A percentile compares a stretch with the other conserved stretches of the same genome.
phyloP scores from a whole-genome alignment of 306 rosid species.

The Clitoria ternatea region DNA sequence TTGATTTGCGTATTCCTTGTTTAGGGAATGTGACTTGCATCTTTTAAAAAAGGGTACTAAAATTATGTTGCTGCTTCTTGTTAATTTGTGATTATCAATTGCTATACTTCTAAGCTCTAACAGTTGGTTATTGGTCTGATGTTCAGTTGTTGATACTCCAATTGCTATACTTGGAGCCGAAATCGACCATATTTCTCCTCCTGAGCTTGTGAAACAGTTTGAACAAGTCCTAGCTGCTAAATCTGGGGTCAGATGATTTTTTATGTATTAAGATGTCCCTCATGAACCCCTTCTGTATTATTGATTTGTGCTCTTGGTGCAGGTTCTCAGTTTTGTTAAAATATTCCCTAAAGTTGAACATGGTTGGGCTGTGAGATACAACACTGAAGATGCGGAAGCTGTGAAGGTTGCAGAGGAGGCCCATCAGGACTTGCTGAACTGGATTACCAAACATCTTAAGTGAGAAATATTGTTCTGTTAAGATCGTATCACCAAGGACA shows the following conservation, averaged over 20 bases:
- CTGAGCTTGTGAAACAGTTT: slow-evolving; percentile 54
- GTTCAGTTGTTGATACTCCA: slow-evolving; percentile 59
- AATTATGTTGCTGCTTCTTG: neutral
- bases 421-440: slow-evolving; percentile 42
- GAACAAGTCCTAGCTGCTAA: slow-evolving; percentile 46
- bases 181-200: slow-evolving; percentile 48
- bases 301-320: too few species aligned
- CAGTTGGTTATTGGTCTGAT: neutral
- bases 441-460: slow-evolving; percentile 43
- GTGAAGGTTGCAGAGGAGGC: slow-evolving; percentile 62
- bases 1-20: neutral
- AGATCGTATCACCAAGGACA: neutral
- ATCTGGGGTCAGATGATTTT: slow-evolving; percentile 43
- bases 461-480: slow-evolving; percentile 1
- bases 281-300: neutral
- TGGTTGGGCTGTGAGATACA: slow-evolving; percentile 54
- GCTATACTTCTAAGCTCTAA: neutral
- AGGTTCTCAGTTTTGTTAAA: slow-evolving; percentile 42
- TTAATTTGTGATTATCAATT: neutral
- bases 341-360: slow-evolving; percentile 45
- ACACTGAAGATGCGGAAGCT: slow-evolving; percentile 37
- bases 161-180: slow-evolving; percentile 63
- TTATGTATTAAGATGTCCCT: neutral
- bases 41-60: neutral
- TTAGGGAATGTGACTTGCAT: neutral